Conservation (phyloP, 1,284 basidiomycete genomes). For the Tetrapyrgos nigripes region DNA sequence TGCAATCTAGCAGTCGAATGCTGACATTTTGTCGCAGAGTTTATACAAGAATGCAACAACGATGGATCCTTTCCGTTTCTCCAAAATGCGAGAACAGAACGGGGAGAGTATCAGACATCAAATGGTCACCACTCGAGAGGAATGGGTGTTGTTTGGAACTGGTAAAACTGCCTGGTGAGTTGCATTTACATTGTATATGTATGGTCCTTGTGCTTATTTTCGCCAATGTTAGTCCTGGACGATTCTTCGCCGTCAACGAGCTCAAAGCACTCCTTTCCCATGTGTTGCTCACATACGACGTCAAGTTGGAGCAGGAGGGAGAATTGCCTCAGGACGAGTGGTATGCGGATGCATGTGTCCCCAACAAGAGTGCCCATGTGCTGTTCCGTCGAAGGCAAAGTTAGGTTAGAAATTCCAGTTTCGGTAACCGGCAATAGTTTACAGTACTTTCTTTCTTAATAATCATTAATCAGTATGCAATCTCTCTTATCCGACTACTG, state of each 20-base stretch:
- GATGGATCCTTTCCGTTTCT: slow-evolving; percentile 31
- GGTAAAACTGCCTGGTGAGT: slow-evolving; percentile 36
- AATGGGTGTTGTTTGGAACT: slow-evolving; percentile 36
- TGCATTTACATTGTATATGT: not conserved
- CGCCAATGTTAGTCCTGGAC: slow-evolving; percentile 5
- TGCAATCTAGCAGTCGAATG: not conserved
- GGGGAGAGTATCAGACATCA: slow-evolving; percentile 18
- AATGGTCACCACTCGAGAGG: slow-evolving; percentile 29
- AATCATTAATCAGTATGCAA: too few relatives aligned
- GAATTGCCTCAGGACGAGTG: not conserved
- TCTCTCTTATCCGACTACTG: too few relatives aligned
- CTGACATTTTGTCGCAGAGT: not conserved
- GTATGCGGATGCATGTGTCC: slow-evolving; percentile 6
- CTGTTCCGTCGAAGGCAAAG: too few relatives aligned
- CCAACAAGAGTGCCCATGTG: slow-evolving; percentile 15
- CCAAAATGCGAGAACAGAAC: slow-evolving; percentile 11
- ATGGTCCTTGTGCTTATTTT: not conserved
- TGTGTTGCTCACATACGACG: slow-evolving; percentile 9
- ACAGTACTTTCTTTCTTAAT: too few relatives aligned
- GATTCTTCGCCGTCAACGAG: slow-evolving; percentile 18
- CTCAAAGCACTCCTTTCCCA: slow-evolving; percentile 10
- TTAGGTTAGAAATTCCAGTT: too few relatives aligned
- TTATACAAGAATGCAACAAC: slow-evolving; percentile 21
- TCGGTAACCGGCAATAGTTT: too few relatives aligned
- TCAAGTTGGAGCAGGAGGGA: slow-evolving; percentile 6